These are phyloP conservation scores for Parachaetomium inaequale DNA, from an alignment of 495 filamentous ascomycete species.

Conservation along the genomic window DNA sequence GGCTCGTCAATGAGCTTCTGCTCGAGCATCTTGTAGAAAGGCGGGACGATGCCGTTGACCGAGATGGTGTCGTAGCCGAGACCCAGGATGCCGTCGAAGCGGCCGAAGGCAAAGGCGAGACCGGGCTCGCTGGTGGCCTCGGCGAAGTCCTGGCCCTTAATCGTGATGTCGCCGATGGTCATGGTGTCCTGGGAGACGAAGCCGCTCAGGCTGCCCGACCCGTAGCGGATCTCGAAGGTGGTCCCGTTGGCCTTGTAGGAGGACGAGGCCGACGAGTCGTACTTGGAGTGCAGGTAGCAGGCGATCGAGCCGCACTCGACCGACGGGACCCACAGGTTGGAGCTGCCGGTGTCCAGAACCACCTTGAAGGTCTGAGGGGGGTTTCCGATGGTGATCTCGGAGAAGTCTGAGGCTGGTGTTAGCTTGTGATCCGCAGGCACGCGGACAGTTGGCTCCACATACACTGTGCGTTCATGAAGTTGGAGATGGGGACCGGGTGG, in stretches of 20 bases:
- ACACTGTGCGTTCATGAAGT: slow-evolving; percentile 99
- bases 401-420: slow-evolving; percentile 69
- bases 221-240: slow-evolving; percentile 90
- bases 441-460: slow-evolving; percentile 38
- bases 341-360: slow-evolving; percentile 96
- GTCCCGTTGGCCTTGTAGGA: slow-evolving; percentile 94
- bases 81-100: slow-evolving; percentile 97
- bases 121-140: slow-evolving; percentile 94
- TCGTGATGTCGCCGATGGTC: slow-evolving; percentile 80
- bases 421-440: not conserved
- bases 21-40: slow-evolving; percentile 93
- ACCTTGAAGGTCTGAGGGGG: slow-evolving; percentile 97
- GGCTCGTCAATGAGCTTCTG: slow-evolving; percentile 86
- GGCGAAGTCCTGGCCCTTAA: slow-evolving; percentile 89
- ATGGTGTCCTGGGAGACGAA: slow-evolving; percentile 86
- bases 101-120: slow-evolving; percentile 94
- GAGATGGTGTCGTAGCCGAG: slow-evolving; percentile 93
- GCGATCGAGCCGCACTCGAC: slow-evolving; percentile 89
- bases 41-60: slow-evolving; percentile 89
- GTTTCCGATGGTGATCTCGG: slow-evolving; percentile 87
- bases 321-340: slow-evolving; percentile 98
- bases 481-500: slow-evolving; percentile 85
- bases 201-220: slow-evolving; percentile 90
- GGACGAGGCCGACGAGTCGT: slow-evolving; percentile 83
- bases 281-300: slow-evolving; percentile 96